Conservation (phyloP, 345 rosid genomes). For the Combretum micranthum region DNA sequence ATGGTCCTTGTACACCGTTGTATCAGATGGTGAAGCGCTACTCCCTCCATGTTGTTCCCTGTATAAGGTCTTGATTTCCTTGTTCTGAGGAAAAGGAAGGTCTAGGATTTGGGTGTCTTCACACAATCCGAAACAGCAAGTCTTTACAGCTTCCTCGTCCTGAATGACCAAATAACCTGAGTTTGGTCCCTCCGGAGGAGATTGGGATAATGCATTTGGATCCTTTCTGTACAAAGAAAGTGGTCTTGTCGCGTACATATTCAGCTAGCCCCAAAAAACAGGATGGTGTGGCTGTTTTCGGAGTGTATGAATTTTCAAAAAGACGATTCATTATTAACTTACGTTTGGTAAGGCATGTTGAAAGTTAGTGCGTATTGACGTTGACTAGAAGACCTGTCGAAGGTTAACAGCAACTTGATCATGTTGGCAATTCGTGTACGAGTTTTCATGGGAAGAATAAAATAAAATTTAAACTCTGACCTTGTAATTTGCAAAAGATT, state of each 20-base stretch:
- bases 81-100: conserved; percentile 50
- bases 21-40: no score
- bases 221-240: conserved; percentile 29
- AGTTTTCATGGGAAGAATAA: no score
- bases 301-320: no score
- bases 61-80: conserved; percentile 13
- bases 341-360: no score
- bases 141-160: conserved; percentile 34
- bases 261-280: not conserved
- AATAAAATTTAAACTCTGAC: no score
- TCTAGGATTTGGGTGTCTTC: conserved; percentile 5
- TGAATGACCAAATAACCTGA: conserved; percentile 35
- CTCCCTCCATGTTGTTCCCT: not conserved
- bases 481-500: no score
- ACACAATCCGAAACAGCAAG: conserved; percentile 27
- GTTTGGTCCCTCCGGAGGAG: conserved; percentile 37
- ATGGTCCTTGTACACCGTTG: not conserved
- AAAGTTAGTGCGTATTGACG: no score
- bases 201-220: conserved; percentile 16
- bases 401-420: no score
- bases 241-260: conserved; percentile 51
- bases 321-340: no score
- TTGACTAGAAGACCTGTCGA: no score
- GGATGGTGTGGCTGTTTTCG: not conserved
- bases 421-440: no score